Evolutionary conservation across 2,329 filamentous ascomycete species (phyloP), one percentile per base, ranked within the genome.

Genomic region (Fusarium agapanthi): DNA sequence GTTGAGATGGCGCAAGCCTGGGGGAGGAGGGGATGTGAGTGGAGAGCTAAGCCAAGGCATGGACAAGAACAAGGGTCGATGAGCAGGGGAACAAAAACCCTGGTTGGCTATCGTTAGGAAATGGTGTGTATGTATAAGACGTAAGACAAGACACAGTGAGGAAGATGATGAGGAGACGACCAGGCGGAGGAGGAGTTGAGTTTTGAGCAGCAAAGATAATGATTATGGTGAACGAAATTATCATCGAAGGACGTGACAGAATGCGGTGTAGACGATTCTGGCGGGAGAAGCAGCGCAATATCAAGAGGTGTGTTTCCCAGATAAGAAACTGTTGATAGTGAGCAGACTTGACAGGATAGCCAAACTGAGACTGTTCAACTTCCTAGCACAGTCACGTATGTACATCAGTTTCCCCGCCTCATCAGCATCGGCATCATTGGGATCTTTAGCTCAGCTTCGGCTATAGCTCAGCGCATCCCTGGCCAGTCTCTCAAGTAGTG

Each of bases 1-100:
- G 79, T 72, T 75, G 73, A 70, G 66, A 79, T 78, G 78, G 75
- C 78, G 76, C 79, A 77, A 73, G 67, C 68, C 67, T 34, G 67
- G 65, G 65, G 73, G 57, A 62, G 60, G 61, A 61, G 62, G 63
- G 48, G 61, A 63, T 58, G 63, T 61, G 58, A 60, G 70, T 69
- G 73, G 71, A 44, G 67, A 71, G 55, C 40, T 37, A 59, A 63
- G 72, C 43, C 65, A 73, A 73, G 67, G 67, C 55, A 71, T 71
- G 66, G 61, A 58, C 55, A 72, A 61, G 66, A 71, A 55, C 69
- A 75, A 75, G 69, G 65, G 57, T 73, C 28, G 37, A 62, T 15
- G 71, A 65, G 63, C 67, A 73, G 63, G 71, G 71, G 70, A 61
- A 62, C 26, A 51, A 61, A 43, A 30, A 60, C 40, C 59, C 61